Evolutionary conservation across 2,329 filamentous ascomycete species (phyloP).

Genomic region (Aureobasidium pullulans): DNA sequence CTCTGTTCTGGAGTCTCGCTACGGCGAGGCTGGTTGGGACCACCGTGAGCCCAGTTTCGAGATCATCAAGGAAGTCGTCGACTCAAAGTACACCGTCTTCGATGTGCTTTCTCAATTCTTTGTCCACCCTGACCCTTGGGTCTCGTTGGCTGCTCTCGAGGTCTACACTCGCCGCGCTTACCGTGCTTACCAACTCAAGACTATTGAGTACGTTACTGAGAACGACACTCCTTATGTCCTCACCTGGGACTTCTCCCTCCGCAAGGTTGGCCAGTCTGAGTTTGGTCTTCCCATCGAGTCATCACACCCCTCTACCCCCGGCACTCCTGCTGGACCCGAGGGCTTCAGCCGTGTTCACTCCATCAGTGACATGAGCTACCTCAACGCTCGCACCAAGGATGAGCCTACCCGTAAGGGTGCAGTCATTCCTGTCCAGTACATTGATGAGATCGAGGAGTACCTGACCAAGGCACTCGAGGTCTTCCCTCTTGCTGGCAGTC

Average conservation of each 20-base stretch:
- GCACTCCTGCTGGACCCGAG: constrained; percentile 51
- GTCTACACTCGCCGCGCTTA: constrained; percentile 96
- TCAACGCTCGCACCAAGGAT: constrained; percentile 59
- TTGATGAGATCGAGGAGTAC: constrained; percentile 88
- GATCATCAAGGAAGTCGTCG: constrained; percentile 92
- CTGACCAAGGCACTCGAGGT: constrained; percentile 77
- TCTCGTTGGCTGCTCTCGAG: constrained; percentile 85
- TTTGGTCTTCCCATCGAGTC: constrained; percentile 76
- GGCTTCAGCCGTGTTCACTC: constrained; percentile 80
- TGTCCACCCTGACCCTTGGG: constrained; percentile 87
- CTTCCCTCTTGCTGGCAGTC: constrained; percentile 49
- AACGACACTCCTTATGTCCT: constrained; percentile 69
- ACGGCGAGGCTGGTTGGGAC: constrained; percentile 94
- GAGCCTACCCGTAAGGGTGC: constrained; percentile 87
- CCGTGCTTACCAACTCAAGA: constrained; percentile 86
- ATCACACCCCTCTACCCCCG: constrained; percentile 67
- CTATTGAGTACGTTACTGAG: constrained; percentile 78
- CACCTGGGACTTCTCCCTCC: constrained; percentile 91
- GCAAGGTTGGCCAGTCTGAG: constrained; percentile 87
- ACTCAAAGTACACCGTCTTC: constrained; percentile 97
- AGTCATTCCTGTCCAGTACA: constrained; percentile 84
- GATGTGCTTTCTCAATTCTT: constrained; percentile 96
- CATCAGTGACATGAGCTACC: constrained; percentile 92
- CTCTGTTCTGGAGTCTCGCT: constrained; percentile 91
- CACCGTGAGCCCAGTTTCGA: constrained; percentile 87